A percentile compares a stretch with the other conserved stretches of the same genome.
phyloP scores from a whole-genome alignment of 2,329 filamentous ascomycete genomes.

The Ophiostoma himal-ulmi region DNA sequence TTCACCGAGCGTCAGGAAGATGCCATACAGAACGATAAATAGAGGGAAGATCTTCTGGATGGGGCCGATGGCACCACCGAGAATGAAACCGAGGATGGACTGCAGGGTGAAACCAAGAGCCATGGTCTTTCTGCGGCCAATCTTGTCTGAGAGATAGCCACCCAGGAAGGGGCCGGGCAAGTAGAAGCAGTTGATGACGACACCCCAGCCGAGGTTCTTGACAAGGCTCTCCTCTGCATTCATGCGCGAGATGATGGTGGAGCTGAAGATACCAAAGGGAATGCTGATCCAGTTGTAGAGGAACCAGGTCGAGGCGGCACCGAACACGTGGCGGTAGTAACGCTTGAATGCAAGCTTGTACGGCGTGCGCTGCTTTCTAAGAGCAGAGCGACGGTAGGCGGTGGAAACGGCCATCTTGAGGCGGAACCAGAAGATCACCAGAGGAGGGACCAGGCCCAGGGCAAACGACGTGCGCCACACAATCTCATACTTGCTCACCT shows the following conservation, averaged over 20 bases:
- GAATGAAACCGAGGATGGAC: slow-evolving; percentile 43
- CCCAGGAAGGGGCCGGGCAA: slow-evolving; percentile 45
- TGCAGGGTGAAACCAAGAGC: slow-evolving; percentile 43
- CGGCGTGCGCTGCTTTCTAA: slow-evolving; percentile 39
- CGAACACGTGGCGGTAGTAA: slow-evolving; percentile 46
- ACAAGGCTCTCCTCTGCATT: slow-evolving; percentile 39
- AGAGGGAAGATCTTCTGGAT: slow-evolving; percentile 45
- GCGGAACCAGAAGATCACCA: slow-evolving; percentile 31
- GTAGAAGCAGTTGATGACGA: slow-evolving; percentile 47
- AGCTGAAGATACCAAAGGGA: slow-evolving; percentile 51
- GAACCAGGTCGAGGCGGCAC: slow-evolving; percentile 47
- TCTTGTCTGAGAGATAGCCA: slow-evolving; percentile 43
- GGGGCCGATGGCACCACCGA: slow-evolving; percentile 41
- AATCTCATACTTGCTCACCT: slow-evolving; percentile 13
- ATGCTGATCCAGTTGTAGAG: slow-evolving; percentile 41
- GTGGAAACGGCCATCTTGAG: slow-evolving; percentile 39
- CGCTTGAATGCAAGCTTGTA: slow-evolving; percentile 44
- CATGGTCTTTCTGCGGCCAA: slow-evolving; percentile 47
- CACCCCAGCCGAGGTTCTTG: slow-evolving; percentile 41
- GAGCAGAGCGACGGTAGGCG: slow-evolving; percentile 26
- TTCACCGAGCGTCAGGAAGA: slow-evolving; percentile 45
- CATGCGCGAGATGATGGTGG: slow-evolving; percentile 44
- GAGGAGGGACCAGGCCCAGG: slow-evolving; percentile 5
- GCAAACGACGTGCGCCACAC: slow-evolving; percentile 15
- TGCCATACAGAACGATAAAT: slow-evolving; percentile 47